Base-by-base conservation (phyloP, 2,329 filamentous ascomycete species). In the Paramyrothecium roridum region DNA sequence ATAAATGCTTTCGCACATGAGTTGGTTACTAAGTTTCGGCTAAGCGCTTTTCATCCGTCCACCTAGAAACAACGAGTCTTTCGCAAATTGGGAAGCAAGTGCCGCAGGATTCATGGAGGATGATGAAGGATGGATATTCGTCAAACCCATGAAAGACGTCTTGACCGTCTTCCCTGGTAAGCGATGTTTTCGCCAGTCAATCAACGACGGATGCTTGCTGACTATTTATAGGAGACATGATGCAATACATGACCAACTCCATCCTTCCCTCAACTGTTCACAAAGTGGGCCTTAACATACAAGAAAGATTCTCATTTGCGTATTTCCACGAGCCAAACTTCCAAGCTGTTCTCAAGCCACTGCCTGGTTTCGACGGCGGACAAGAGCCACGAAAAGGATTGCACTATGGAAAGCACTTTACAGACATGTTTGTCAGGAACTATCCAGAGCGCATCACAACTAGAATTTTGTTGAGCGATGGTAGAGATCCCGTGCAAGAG, bases 271-370 rank as follows among this genome's bases (percentile, higher is more conserved):
- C 77, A 2, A 80, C 78, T 0, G 76, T 73, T 2, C 78, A 80
- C 67, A 80, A 80, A 62, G 77, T 80, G 43, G 78, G 77, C 2
- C 68, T 81, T 50, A 80, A 81, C 63, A 75, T 69, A 1, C 62
- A 67, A 3, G 76, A 80, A 61, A 71, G 78, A 4, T 80, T 76
- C 43, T 72, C 77, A 0, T 78, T 80, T 59, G 78, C 77, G 6
- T 80, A 80, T 60, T 80, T 80, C 62, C 78, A 80, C 56, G 78
- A 80, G 65, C 78, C 77, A 21, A 78, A 73, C 63, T 80, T 81
- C 61, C 70, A 74, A 20, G 68, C 76, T 1, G 70, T 78, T 11
- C 56, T 78, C 16, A 73, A 71, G 61, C 76, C 78, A 1, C 65
- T 80, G 8, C 66, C 68, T 0, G 73, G 72, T 3, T 76, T 73